Evolutionary conservation across 768 basidiomycete genomes (phyloP), one percentile per base, ranked within the genome.

Genomic region (Phylloporus rhodoxanthus): DNA sequence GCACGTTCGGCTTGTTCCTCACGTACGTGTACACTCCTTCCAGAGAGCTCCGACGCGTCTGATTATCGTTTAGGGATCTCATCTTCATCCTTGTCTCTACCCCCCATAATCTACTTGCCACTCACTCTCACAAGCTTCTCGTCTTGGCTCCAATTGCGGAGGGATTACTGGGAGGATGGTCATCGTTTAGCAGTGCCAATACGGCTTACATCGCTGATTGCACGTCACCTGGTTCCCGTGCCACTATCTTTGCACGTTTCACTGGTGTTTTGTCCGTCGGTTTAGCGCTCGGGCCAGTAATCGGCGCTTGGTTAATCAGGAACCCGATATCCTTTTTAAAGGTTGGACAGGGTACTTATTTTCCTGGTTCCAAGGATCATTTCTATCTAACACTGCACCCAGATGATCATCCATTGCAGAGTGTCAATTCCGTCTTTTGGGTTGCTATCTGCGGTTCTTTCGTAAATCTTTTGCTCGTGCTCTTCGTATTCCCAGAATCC

Each of bases 131-230:
- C 61, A 76, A 78, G 33, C 71, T 91, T 37, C 79, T 96, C 43
- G 70, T 94, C 20, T 64, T 88, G 45, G 87, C 90, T 1, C 88
- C 91, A 0, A 70, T 86, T 13, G 62, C 89, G 5, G 92, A 95
- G 53, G 92, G 91, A 1, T 67, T 86, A 15, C 76, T 86, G 5
- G 91, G 91, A 25, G 89, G 88, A 23, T 87, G 84, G 79, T 80
- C 85, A 7, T 84, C 68, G 34, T 76, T 72, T 64, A 79, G 62
- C 61, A 82, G 68, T 66, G 87, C 78, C 59, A 84, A 74, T 68
- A 82, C 70, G 62, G 88, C 71, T 56, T 87, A 70, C 74, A 81
- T 77, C 68, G 85, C 87, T 67, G 75, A 80, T 71, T 90, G 87
- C 61, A 91, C 90, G 2, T 85, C 85, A n/a, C 74, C 80, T 38